Conservation (phyloP, 345 rosid genomes). For the Streptanthus diversifolius region DNA sequence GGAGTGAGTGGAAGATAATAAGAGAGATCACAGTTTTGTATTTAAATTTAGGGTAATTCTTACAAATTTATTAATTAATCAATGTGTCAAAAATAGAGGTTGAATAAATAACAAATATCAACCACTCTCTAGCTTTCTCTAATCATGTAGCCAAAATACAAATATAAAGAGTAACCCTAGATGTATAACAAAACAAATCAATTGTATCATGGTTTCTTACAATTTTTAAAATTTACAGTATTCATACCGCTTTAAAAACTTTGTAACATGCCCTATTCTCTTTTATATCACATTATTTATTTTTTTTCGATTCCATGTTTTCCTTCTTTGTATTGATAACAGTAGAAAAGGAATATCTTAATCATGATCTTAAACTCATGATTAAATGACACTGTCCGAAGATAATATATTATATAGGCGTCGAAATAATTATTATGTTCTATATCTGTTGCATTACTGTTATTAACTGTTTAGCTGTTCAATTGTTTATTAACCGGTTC, state of each 20-base stretch:
- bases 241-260: neutral
- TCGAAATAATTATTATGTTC: slow-evolving; percentile 8
- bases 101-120: neutral
- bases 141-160: neutral
- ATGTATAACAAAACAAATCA: neutral
- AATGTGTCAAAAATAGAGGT: neutral
- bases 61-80: neutral
- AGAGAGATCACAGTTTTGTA: neutral
- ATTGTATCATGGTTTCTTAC: neutral
- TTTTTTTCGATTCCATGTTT: neutral
- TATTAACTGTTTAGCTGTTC: neutral
- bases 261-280: neutral
- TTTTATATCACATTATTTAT: neutral
- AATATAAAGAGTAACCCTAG: neutral
- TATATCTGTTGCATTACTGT: neutral
- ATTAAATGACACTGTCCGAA: slow-evolving; percentile 6
- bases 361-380: slow-evolving; percentile 19
- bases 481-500: neutral
- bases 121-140: neutral
- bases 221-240: neutral
- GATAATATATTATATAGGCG: slow-evolving; percentile 8
- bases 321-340: neutral
- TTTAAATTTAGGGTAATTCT: neutral
- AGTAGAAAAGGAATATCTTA: neutral
- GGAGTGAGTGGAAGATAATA: neutral